A percentile compares a stretch with the other conserved stretches of the same genome.
phyloP scores from a whole-genome alignment of 768 basidiomycete species.

The Lactarius psammicola region DNA sequence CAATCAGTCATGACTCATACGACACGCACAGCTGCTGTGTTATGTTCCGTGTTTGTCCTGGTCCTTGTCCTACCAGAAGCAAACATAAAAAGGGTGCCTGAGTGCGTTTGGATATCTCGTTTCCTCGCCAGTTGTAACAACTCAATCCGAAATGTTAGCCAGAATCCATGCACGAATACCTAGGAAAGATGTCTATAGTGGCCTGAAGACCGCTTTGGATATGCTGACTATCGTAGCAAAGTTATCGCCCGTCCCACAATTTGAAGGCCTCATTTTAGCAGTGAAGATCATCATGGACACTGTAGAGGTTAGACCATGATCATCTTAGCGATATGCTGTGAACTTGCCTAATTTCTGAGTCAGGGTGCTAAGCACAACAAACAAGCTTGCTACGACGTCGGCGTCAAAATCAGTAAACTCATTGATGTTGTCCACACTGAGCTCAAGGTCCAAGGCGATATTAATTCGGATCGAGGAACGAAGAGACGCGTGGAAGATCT shows the following conservation, averaged over 20 bases:
- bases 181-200: slow-evolving; percentile 15
- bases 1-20: too few species aligned
- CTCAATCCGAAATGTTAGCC: slow-evolving; percentile 2
- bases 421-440: slow-evolving; percentile 15
- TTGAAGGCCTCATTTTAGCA: slow-evolving; percentile 13
- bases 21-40: too few species aligned
- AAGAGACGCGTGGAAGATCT: slow-evolving; percentile 10
- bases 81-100: too few species aligned
- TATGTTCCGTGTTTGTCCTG: too few species aligned
- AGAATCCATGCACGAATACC: slow-evolving; percentile 7
- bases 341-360: background rate
- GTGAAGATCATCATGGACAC: slow-evolving; percentile 20
- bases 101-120: too few species aligned
- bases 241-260: slow-evolving; percentile 3
- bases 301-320: slow-evolving; percentile 10
- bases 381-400: slow-evolving; percentile 23
- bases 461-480: slow-evolving; percentile 4
- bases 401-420: slow-evolving; percentile 20
- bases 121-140: too few species aligned
- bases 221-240: background rate
- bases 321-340: too few species aligned
- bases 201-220: slow-evolving; percentile 14
- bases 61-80: too few species aligned
- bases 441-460: slow-evolving; percentile 14
- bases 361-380: slow-evolving; percentile 27